These are phyloP conservation scores for Daldinia grandis DNA, from an alignment of 495 filamentous ascomycete genomes.

Conservation along the genomic window DNA sequence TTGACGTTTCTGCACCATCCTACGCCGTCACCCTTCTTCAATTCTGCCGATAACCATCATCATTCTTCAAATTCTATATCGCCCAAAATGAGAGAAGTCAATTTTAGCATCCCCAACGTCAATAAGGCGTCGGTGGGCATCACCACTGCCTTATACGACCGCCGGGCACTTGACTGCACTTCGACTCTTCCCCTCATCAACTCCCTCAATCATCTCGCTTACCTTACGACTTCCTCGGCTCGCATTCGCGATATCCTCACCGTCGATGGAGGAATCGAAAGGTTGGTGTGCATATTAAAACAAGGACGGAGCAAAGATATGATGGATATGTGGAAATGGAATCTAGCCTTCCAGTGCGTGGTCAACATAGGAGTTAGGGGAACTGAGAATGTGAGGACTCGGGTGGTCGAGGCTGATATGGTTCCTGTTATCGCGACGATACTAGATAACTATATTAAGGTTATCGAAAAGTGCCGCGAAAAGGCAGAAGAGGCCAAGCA, in stretches of 20 bases:
- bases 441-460: conserved; percentile 96
- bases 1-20: conserved; percentile 23
- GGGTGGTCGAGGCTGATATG: conserved; percentile 98
- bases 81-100: conserved; percentile 93
- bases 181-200: conserved; percentile 97
- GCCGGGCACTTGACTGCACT: conserved; percentile 95
- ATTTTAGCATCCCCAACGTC: conserved; percentile 99
- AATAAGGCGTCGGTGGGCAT: conserved; percentile 99
- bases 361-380: conserved; percentile 98
- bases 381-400: conserved; percentile 89
- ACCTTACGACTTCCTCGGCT: conserved; percentile 97
- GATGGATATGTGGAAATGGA: conserved; percentile 99
- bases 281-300: conserved; percentile 96
- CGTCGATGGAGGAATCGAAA: conserved; percentile 96
- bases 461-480: conserved; percentile 88
- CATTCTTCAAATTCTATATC: conserved; percentile 9
- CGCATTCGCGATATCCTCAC: conserved; percentile 97
- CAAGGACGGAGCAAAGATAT: conserved; percentile 93
- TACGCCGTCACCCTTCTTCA: conserved; percentile 13
- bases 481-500: conserved; percentile 76
- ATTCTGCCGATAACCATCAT: conserved; percentile 19
- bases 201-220: conserved; percentile 96
- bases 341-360: conserved; percentile 96
- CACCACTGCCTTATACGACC: conserved; percentile 97
- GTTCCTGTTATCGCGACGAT: conserved; percentile 99